Conservation (phyloP, 805 yeast genomes). For the Lachancea fermentati region DNA sequence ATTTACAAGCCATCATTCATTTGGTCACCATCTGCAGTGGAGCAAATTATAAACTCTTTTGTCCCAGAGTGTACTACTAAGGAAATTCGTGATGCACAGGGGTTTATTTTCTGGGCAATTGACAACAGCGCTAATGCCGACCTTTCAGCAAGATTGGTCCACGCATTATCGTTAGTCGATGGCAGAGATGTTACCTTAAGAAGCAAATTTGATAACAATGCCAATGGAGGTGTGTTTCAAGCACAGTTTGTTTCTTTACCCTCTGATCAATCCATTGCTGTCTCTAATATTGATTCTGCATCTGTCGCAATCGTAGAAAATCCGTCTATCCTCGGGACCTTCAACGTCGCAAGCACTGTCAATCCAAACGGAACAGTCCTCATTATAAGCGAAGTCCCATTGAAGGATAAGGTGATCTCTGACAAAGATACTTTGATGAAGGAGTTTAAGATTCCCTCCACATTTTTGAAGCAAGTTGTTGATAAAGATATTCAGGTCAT, state of each 20-base stretch:
- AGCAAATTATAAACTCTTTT: constrained; percentile 44
- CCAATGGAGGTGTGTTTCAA: constrained; percentile 71
- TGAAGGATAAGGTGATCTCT: constrained; percentile 22
- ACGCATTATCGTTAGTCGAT: constrained; percentile 60
- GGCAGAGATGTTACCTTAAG: constrained; percentile 47
- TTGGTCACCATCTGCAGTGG: constrained; percentile 52
- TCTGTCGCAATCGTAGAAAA: constrained; percentile 63
- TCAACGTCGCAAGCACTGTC: constrained; percentile 59
- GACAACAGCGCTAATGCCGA: constrained; percentile 54
- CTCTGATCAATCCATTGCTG: constrained; percentile 13
- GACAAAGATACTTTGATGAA: constrained; percentile 44
- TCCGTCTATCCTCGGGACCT: constrained; percentile 44
- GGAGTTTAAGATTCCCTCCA: constrained; percentile 42
- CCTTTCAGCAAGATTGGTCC: constrained; percentile 61
- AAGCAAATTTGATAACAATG: constrained; percentile 64
- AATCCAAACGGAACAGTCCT: constrained; percentile 52
- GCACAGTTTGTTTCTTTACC: constrained; percentile 47
- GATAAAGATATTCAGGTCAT: constrained; percentile 47
- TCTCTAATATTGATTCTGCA: constrained; percentile 46
- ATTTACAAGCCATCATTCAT: constrained; percentile 45
- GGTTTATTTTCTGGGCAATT: constrained; percentile 56
- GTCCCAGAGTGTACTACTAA: constrained; percentile 10
- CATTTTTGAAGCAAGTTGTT: constrained; percentile 48
- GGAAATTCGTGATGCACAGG: constrained; percentile 14
- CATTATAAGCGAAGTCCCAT: constrained; percentile 32